These are phyloP conservation scores for Cantharellus anzutake DNA, from an alignment of 768 basidiomycete genomes.

Conservation along the genomic window DNA sequence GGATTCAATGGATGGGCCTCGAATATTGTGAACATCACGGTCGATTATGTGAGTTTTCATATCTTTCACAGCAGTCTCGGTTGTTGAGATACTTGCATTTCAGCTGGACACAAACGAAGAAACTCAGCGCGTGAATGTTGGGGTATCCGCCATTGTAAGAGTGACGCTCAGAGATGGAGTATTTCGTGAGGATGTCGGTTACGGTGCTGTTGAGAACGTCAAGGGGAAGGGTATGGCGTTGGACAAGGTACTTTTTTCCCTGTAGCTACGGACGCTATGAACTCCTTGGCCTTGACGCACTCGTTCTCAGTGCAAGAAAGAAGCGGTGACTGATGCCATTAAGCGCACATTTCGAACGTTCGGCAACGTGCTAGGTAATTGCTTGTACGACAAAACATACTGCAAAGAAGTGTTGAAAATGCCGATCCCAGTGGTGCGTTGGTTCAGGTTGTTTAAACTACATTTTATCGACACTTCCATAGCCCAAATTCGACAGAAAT, in stretches of 20 bases:
- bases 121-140: constrained; percentile 42
- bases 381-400: constrained; percentile 90
- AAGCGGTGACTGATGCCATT: constrained; percentile 86
- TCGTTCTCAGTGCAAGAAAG: constrained; percentile 77
- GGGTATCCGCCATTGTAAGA: constrained; percentile 68
- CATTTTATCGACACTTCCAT: background rate
- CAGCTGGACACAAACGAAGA: constrained; percentile 62
- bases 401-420: constrained; percentile 72
- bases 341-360: constrained; percentile 86
- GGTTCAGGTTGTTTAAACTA: background rate
- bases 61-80: background rate
- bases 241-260: constrained; percentile 53
- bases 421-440: constrained; percentile 59
- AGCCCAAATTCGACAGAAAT: constrained; percentile 52
- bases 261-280: background rate
- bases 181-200: constrained; percentile 88
- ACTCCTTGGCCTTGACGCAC: background rate
- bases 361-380: constrained; percentile 89
- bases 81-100: background rate
- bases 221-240: constrained; percentile 71
- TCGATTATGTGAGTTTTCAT: constrained; percentile 17
- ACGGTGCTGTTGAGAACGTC: constrained; percentile 68
- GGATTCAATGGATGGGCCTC: constrained; percentile 96
- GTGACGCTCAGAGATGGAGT: constrained; percentile 78
- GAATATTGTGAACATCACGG: constrained; percentile 49